phyloP scores from a whole-genome alignment of 140 eudicot genomes.

The Oenanthe javanica region DNA sequence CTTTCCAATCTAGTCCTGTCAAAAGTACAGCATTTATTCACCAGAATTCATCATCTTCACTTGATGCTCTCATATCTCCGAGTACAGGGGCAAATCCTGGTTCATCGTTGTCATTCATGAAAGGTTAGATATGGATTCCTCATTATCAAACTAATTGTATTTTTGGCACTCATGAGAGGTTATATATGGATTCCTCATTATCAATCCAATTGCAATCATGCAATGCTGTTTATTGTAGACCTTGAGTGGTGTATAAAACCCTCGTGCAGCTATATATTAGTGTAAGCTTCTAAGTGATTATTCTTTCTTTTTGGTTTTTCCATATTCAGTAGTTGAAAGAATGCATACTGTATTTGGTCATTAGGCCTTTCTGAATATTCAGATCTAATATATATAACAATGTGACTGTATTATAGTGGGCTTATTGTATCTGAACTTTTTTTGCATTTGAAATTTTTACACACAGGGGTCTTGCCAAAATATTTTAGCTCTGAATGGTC shows the following conservation, averaged over 20 bases:
- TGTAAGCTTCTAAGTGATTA: background rate
- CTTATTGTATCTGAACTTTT: background rate
- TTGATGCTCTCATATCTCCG: constrained; percentile 70
- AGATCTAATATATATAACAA: background rate
- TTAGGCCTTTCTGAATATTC: background rate
- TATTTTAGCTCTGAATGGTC: constrained; percentile 98
- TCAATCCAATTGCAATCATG: constrained; percentile 36
- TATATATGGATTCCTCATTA: background rate
- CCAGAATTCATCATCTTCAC: constrained; percentile 66
- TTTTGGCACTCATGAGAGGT: constrained; percentile 87
- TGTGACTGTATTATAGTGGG: background rate
- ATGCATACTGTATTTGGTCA: background rate
- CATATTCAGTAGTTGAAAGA: background rate
- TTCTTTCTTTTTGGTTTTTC: background rate
- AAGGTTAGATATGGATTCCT: constrained; percentile 44
- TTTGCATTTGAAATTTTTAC: background rate
- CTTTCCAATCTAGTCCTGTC: constrained; percentile 32
- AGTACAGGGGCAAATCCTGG: constrained; percentile 81
- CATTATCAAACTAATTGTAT: constrained; percentile 11
- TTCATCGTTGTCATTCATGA: constrained; percentile 84
- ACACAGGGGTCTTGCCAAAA: constrained; percentile 76
- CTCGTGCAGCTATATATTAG: background rate
- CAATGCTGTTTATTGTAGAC: background rate
- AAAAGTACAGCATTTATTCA: constrained; percentile 34
- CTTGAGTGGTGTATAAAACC: background rate